phyloP scores from a whole-genome alignment of 164 flowering plant species.

The Magnolia sinica region DNA sequence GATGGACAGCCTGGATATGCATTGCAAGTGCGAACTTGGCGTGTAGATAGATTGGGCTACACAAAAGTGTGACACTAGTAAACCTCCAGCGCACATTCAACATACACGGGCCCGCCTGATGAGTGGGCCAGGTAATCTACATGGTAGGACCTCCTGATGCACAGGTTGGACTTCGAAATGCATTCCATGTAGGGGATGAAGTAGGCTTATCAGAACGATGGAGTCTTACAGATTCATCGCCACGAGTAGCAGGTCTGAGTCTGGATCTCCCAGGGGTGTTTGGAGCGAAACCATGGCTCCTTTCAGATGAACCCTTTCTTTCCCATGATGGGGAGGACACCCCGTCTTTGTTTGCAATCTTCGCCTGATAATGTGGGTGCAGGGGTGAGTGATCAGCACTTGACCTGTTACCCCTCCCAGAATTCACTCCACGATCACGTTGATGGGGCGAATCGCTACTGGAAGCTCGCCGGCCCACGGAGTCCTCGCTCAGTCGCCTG shows the following conservation, averaged over 20 bases:
- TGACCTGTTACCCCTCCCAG: constrained; percentile 16
- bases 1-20: no score
- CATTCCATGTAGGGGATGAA: neutral
- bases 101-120: neutral
- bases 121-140: neutral
- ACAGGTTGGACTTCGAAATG: neutral
- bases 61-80: neutral
- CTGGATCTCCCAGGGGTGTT: constrained; percentile 46
- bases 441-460: constrained; percentile 16
- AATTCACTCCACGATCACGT: constrained; percentile 7
- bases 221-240: constrained; percentile 40
- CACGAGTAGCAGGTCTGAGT: constrained; percentile 30
- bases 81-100: neutral
- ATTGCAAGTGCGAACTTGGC: no score
- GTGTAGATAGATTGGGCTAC: no score
- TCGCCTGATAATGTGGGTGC: constrained; percentile 34
- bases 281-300: constrained; percentile 38
- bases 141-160: neutral
- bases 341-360: constrained; percentile 30
- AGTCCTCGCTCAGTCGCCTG: constrained; percentile 25
- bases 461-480: constrained; percentile 13
- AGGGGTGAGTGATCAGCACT: constrained; percentile 43
- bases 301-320: constrained; percentile 37
- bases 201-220: neutral
- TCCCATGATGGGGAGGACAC: constrained; percentile 46